Percentiles rank a stretch among this genome's conserved stretches.
These are phyloP conservation scores for Apiotrichum sp. DNA, from an alignment of 1,284 basidiomycete species.

Conservation along the genomic window DNA sequence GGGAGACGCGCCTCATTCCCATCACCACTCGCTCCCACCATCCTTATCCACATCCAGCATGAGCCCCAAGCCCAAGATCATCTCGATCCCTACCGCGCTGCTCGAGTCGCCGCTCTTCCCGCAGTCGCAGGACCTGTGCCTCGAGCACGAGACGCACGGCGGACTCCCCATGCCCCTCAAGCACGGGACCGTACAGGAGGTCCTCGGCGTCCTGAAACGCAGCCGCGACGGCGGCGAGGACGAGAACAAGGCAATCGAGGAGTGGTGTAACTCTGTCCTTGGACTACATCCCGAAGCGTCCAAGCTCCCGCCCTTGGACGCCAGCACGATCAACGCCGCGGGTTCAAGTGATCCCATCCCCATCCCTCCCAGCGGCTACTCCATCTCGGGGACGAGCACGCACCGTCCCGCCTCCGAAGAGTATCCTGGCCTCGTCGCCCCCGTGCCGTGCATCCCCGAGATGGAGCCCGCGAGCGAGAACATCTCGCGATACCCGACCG, in stretches of 20 bases:
- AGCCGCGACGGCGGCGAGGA: no score
- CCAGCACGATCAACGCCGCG: no score
- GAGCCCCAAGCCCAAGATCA: neutral
- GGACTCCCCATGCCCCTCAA: conserved; percentile 2
- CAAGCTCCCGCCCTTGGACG: neutral
- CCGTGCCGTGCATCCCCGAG: neutral
- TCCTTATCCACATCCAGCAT: neutral
- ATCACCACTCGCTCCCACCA: no score
- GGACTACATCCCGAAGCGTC: neutral
- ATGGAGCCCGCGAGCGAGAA: neutral
- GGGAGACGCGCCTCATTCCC: no score
- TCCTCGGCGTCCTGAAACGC: neutral
- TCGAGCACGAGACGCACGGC: neutral
- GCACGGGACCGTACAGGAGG: neutral
- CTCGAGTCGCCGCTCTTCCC: neutral
- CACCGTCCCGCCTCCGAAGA: no score
- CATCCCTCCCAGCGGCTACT: no score
- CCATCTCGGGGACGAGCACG: no score
- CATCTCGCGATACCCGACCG: neutral
- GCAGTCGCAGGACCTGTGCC: neutral
- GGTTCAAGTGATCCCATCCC: no score
- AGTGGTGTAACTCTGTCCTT: neutral
- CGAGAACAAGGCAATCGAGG: neutral
- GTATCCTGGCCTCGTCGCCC: neutral
- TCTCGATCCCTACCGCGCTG: neutral